Evolutionary conservation across 2,329 filamentous ascomycete species (phyloP), one percentile per base, ranked within the genome.

Genomic region (Elsinoe fawcettii): DNA sequence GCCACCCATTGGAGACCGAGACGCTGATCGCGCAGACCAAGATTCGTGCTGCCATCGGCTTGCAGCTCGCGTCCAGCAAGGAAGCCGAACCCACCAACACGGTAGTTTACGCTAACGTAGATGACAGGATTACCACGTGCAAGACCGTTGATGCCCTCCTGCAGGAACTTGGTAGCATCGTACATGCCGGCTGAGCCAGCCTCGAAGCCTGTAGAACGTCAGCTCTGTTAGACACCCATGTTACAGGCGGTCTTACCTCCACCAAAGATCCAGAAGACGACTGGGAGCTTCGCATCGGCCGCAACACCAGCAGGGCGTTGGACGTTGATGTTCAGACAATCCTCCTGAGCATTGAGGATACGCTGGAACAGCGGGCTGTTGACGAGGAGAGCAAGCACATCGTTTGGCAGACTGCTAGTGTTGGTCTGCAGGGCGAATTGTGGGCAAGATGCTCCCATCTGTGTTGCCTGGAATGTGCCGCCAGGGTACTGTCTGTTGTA

Each of bases 51-150:
- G 16, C 66, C 65, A 22, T 70, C 73, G 0, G 67, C 66, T 30
- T 69, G 63, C 9, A 68, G 53, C 34, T 70, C 66, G 39, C 67
- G 61, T 18, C 64, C 64, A 34, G 63, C 66, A 4, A 71, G 62
- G 60, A 68, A 73, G 18, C 70, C 71, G 30, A 66, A 71, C 14
- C 64, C 69, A 8, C 62, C 63, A 1, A 72, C 60, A 47, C 70
- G 66, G 71, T 95, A 91, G 72, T 90, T 91, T 66, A 91, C 82
- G 0, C 84, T 80, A 0, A 92, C 87, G 56, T 85, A 88, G 47
- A 95, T 72, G 60, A 92, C 83, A 0, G 85, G 84, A 70, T 87
- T 81, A 30, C 76, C 76, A 55, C 78, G 63, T 0, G 64, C 61
- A 25, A 47, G 30, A 56, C 54, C 54, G 32, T 30, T 49, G 11